Percentiles rank a stretch among this genome's conserved stretches.
Evolutionary conservation across 345 rosid species (phyloP).

Genomic region (Pelargonium nanum): DNA sequence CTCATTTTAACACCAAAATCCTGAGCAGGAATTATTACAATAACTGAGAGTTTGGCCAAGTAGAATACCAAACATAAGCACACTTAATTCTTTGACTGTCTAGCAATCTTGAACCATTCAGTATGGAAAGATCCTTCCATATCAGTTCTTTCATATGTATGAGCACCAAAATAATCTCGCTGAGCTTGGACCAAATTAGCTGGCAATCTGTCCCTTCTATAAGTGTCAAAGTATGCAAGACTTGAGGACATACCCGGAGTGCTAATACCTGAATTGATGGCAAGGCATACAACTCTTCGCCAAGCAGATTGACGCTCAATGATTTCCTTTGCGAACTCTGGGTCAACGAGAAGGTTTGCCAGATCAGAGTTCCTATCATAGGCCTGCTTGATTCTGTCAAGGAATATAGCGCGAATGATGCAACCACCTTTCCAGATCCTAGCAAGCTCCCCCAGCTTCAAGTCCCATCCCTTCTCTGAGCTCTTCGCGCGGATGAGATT

Average conservation of each 20-base stretch:
- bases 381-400: slow-evolving; percentile 94
- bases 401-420: slow-evolving; percentile 83
- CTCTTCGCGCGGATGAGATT: slow-evolving; percentile 91
- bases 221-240: slow-evolving; percentile 86
- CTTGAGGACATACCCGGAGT: slow-evolving; percentile 94
- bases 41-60: slow-evolving; percentile 12
- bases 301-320: slow-evolving; percentile 89
- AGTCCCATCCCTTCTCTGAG: slow-evolving; percentile 70
- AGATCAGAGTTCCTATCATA: slow-evolving; percentile 81
- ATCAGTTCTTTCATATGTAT: slow-evolving; percentile 90
- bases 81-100: slow-evolving; percentile 36
- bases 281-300: slow-evolving; percentile 82
- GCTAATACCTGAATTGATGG: slow-evolving; percentile 82
- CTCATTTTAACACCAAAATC: slow-evolving; percentile 7
- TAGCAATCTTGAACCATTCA: slow-evolving; percentile 96
- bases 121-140: slow-evolving; percentile 88
- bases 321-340: slow-evolving; percentile 90
- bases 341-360: slow-evolving; percentile 85
- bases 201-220: slow-evolving; percentile 71
- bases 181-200: slow-evolving; percentile 98
- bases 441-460: slow-evolving; percentile 88
- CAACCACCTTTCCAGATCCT: slow-evolving; percentile 99
- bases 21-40: slow-evolving; percentile 21
- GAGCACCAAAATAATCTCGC: slow-evolving; percentile 93
- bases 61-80: slow-evolving; percentile 7